A percentile compares a stretch with the other conserved stretches of the same genome.
phyloP scores from a whole-genome alignment of 768 basidiomycete genomes.

The Cubamyces lactineus region DNA sequence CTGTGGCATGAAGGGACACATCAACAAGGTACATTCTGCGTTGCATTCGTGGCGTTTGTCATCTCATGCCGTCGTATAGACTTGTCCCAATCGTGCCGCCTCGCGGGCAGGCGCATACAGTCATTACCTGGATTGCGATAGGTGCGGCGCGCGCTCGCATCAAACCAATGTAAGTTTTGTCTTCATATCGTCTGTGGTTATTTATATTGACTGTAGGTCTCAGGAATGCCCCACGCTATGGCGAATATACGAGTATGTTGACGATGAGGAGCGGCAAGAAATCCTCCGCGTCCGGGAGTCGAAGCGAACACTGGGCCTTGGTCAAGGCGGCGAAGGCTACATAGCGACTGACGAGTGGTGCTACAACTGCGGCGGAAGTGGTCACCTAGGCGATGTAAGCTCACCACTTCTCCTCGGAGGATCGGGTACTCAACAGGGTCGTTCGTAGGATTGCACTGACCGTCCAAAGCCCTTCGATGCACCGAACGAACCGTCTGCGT shows the following conservation, averaged over 20 bases:
- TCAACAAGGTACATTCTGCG: slow-evolving; percentile 55
- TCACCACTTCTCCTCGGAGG: neutral
- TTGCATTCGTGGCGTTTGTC: neutral
- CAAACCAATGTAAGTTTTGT: slow-evolving; percentile 54
- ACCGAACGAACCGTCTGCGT: slow-evolving; percentile 65
- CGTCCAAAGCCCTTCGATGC: slow-evolving; percentile 42
- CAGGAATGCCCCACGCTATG: slow-evolving; percentile 86
- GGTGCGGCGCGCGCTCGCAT: slow-evolving; percentile 70
- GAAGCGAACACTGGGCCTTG: slow-evolving; percentile 54
- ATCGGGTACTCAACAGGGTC: neutral
- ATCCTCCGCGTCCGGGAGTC: slow-evolving; percentile 51
- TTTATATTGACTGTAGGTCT: neutral
- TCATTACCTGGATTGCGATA: slow-evolving; percentile 57
- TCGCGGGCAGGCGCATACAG: slow-evolving; percentile 33
- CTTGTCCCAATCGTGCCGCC: slow-evolving; percentile 67
- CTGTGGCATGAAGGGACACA: slow-evolving; percentile 85
- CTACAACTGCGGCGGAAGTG: slow-evolving; percentile 73
- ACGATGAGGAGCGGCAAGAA: slow-evolving; percentile 50
- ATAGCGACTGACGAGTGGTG: slow-evolving; percentile 78
- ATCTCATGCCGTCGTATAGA: slow-evolving; percentile 40
- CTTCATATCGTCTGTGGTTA: slow-evolving; percentile 27
- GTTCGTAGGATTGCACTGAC: slow-evolving; percentile 61
- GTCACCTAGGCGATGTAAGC: slow-evolving; percentile 74
- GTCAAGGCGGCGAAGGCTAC: slow-evolving; percentile 79
- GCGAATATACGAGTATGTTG: slow-evolving; percentile 77